These are phyloP conservation scores for Moniliella sp. DNA, from an alignment of 1,284 basidiomycete genomes.

Conservation along the genomic window DNA sequence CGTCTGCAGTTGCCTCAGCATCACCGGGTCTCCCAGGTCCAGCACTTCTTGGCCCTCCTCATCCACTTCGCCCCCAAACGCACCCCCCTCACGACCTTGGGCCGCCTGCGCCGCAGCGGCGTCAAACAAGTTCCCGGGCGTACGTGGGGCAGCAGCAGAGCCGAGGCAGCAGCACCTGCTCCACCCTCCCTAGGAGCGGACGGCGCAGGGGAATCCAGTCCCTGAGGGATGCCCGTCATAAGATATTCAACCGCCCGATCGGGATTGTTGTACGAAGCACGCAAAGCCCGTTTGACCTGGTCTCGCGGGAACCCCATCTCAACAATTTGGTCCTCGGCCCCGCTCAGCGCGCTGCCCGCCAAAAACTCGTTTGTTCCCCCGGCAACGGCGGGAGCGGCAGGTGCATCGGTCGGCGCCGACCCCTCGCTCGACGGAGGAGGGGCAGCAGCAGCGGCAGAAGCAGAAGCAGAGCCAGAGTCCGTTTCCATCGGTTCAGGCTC, in stretches of 20 bases:
- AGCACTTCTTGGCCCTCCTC: constrained; percentile 24
- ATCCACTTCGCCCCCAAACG: no score
- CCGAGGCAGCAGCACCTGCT: constrained; percentile 7
- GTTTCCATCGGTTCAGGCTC: no score
- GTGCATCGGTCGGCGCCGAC: no score
- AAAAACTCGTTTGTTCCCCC: constrained; percentile 5
- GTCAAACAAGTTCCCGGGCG: no score
- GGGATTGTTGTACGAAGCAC: constrained; percentile 91
- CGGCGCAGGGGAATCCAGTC: constrained; percentile 29
- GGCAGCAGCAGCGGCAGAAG: no score
- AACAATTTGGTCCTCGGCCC: constrained; percentile 39
- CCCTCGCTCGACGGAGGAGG: no score
- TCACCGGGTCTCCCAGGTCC: constrained; percentile 28
- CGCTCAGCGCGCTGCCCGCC: constrained; percentile 18
- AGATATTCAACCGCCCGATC: constrained; percentile 93
- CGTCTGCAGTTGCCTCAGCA: constrained; percentile 23
- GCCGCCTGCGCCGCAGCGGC: no score
- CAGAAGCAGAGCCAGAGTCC: no score
- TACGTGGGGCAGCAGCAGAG: no score
- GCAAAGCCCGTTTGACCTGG: constrained; percentile 59
- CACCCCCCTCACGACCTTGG: no score
- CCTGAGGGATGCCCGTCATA: constrained; percentile 41
- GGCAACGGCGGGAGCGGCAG: no score
- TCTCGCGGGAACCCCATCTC: constrained; percentile 82
- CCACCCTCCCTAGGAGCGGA: constrained; percentile 10